Evolutionary conservation across 140 eudicot species (phyloP), one percentile per base, ranked within the genome.

Genomic region (Flaveria floridana): DNA sequence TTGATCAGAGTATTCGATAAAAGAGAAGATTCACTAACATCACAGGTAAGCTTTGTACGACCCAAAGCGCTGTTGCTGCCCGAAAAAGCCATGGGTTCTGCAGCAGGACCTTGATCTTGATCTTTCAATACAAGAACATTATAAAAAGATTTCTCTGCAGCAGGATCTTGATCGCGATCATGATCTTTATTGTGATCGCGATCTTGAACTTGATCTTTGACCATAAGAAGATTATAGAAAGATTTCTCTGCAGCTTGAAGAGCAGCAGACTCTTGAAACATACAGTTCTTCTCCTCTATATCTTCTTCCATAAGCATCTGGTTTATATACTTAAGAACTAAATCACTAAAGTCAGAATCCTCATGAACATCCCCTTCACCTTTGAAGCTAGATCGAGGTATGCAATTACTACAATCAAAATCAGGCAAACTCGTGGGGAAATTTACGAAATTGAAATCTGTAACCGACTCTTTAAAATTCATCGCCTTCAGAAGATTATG

Each of bases 281-380:
- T 82, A 56, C 85, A 85, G 53, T 77, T 73, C 68, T 83, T 89
- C 28, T 89, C 96, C 62, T 87, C 97, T 72, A 82, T 86, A 76
- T 92, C 89, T 68, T 92, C 96, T 87, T 92, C 97, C 97, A 92
- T 92, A 44, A 92, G 97, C 80, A 92, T 86, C 78, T 86, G 89
- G 70, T 71, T 87, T 52, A 92, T 89, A 47, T 87, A 92, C 78
- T 83, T 86, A 20, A 92, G 95, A 58, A 84, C 89, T 41, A 57
- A 71, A 76, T 89, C 97, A 78, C 88, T 89, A 80, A 89, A 89
- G 78, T 89, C 96, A n/a, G 64, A 83, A 75, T 92, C 96, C 58
- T 89, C 97, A 20, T 76, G 82, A 34, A 65, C 55, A 73, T 84
- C 88, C 30, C 65, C 81, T 70, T 81, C 83, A 12, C 61, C 16